These are phyloP conservation scores for Allium sativum DNA, from an alignment of 106 monocot genomes.

Conservation along the genomic window DNA sequence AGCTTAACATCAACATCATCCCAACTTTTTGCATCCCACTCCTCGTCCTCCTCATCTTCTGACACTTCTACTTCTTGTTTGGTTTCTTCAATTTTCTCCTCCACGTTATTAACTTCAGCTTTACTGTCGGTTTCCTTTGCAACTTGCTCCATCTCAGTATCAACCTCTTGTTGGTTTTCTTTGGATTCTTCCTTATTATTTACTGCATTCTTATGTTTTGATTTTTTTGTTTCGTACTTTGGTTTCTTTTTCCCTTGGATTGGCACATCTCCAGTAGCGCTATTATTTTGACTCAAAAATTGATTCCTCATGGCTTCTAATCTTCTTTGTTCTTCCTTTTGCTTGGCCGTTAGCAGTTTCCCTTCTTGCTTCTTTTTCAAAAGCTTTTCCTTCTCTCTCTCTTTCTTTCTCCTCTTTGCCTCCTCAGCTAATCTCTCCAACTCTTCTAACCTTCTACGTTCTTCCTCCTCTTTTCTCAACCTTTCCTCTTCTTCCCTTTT, in stretches of 20 bases:
- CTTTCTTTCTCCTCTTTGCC: conserved; percentile 79
- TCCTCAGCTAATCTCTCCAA: conserved; percentile 70
- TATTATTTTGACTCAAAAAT: conserved; percentile 38
- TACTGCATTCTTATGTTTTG: conserved; percentile 14
- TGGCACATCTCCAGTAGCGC: conserved; percentile 19
- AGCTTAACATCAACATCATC: conserved; percentile 82
- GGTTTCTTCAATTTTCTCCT: conserved; percentile 44
- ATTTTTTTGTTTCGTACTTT: conserved; percentile 44
- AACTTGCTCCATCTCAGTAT: conserved; percentile 15
- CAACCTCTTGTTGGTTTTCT: conserved; percentile 10
- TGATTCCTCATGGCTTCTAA: conserved; percentile 79
- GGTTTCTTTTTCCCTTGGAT: conserved; percentile 71
- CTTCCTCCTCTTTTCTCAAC: conserved; percentile 77
- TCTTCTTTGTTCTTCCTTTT: conserved; percentile 78
- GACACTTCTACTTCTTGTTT: conserved; percentile 25
- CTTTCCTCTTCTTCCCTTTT: conserved; percentile 89
- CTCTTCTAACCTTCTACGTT: conserved; percentile 57
- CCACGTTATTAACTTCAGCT: conserved; percentile 35
- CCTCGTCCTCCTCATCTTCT: conserved; percentile 68
- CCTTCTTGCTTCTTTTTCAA: conserved; percentile 83
- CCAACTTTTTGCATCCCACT: conserved; percentile 99
- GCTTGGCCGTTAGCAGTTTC: conserved; percentile 71
- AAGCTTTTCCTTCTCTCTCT: conserved; percentile 86
- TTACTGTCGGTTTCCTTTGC: conserved; percentile 30
- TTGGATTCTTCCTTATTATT: not conserved